Conservation (phyloP, 129 eudicot genomes). For the Saposhnikovia divaricata region DNA sequence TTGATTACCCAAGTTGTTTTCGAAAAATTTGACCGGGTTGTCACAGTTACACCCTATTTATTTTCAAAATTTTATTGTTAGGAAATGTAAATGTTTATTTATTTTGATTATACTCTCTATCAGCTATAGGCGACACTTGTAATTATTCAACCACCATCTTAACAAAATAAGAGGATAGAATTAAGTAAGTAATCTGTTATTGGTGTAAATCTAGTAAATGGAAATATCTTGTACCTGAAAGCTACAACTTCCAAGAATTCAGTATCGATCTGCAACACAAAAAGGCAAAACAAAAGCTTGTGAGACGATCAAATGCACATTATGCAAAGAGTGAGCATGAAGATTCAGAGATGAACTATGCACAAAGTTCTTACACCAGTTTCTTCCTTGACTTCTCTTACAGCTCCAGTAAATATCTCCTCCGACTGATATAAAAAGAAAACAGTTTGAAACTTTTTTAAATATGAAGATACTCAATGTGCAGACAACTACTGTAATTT, state of each 20-base stretch:
- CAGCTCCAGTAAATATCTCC: slow-evolving; percentile 76
- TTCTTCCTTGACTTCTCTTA: slow-evolving; percentile 86
- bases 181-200: not conserved
- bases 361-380: slow-evolving; percentile 63
- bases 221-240: slow-evolving; percentile 46
- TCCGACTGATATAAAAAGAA: slow-evolving; percentile 39
- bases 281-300: not conserved
- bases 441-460: not conserved
- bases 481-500: not conserved
- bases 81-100: not conserved
- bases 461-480: not conserved
- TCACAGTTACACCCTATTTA: not conserved
- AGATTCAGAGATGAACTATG: not conserved
- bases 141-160: not conserved
- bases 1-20: too few relatives aligned
- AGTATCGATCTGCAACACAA: slow-evolving; percentile 42
- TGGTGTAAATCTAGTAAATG: not conserved
- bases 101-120: not conserved
- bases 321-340: not conserved
- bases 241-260: slow-evolving; percentile 60
- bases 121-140: not conserved
- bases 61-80: not conserved
- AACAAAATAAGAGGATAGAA: not conserved
- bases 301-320: not conserved
- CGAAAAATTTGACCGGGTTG: too few relatives aligned